Conservation (phyloP, 2,329 filamentous ascomycete species). For the Penicillium freii region DNA sequence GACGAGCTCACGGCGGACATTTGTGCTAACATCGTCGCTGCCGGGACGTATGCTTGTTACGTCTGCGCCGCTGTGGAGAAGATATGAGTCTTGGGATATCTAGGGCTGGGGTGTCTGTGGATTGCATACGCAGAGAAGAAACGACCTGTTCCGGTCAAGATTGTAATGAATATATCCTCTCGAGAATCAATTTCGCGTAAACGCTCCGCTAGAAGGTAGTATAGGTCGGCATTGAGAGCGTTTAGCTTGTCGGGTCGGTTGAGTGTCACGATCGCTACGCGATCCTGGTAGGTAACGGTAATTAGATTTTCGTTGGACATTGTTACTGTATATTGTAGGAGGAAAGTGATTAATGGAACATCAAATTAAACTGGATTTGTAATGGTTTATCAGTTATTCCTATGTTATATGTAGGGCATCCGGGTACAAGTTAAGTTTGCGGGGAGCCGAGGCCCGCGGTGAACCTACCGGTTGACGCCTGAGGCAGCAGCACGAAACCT, state of each 20-base stretch:
- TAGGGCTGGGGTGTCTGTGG: neutral
- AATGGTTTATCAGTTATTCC: neutral
- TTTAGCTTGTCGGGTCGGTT: conserved; percentile 85
- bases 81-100: neutral
- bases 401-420: neutral
- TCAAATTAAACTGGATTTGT: neutral
- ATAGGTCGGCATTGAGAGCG: conserved; percentile 68
- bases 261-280: conserved; percentile 80
- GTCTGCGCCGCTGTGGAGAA: conserved; percentile 68
- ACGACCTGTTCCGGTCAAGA: conserved; percentile 76
- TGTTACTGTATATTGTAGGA: neutral
- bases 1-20: conserved; percentile 60
- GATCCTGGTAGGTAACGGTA: conserved; percentile 63
- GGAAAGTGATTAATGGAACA: neutral
- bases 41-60: conserved; percentile 56
- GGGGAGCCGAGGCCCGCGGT: conserved; percentile 1
- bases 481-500: rapidly evolving
- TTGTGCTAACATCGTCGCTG: conserved; percentile 41
- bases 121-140: conserved; percentile 79
- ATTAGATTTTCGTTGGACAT: conserved; percentile 48
- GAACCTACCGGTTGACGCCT: neutral
- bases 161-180: conserved; percentile 79
- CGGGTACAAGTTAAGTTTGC: neutral
- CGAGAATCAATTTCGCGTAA: conserved; percentile 74
- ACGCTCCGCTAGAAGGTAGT: conserved; percentile 71